Conservation (phyloP, 2,329 filamentous ascomycete genomes). For the Botrytis deweyae region DNA sequence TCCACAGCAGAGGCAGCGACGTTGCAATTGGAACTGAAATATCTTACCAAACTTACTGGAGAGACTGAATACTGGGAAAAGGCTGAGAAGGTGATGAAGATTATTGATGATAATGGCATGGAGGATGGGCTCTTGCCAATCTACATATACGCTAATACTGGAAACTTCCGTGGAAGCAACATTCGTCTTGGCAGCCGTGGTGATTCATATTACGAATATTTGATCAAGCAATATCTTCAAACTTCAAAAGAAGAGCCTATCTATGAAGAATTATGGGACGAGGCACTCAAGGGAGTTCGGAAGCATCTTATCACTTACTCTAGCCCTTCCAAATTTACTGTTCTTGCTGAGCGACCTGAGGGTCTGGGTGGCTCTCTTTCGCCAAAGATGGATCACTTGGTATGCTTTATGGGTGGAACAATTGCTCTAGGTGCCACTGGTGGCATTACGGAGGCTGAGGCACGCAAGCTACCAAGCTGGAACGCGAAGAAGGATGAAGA, state of each 20-base stretch:
- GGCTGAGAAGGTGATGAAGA: constrained; percentile 86
- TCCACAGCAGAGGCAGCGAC: constrained; percentile 93
- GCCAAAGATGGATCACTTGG: constrained; percentile 97
- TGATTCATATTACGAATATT: constrained; percentile 98
- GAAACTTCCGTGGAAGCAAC: constrained; percentile 77
- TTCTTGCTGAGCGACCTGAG: constrained; percentile 79
- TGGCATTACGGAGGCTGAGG: constrained; percentile 72
- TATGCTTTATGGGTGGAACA: constrained; percentile 96
- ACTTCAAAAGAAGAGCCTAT: constrained; percentile 82
- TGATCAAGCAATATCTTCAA: constrained; percentile 97
- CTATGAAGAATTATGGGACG: constrained; percentile 91
- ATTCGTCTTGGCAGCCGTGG: constrained; percentile 91
- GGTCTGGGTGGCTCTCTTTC: constrained; percentile 66
- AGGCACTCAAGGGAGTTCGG: constrained; percentile 79
- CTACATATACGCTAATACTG: constrained; percentile 77
- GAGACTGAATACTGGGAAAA: constrained; percentile 91
- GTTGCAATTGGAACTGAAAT: constrained; percentile 95
- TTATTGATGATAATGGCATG: constrained; percentile 78
- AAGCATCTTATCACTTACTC: constrained; percentile 93
- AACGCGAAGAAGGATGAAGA: constrained; percentile 77
- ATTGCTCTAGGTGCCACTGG: constrained; percentile 86
- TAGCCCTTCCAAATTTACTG: constrained; percentile 74
- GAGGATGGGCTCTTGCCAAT: constrained; percentile 88
- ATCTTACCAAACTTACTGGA: constrained; percentile 89
- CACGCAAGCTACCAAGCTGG: constrained; percentile 72